Conservation (phyloP, 2,329 filamentous ascomycete species). For the Dendrostoma leiphaemia region DNA sequence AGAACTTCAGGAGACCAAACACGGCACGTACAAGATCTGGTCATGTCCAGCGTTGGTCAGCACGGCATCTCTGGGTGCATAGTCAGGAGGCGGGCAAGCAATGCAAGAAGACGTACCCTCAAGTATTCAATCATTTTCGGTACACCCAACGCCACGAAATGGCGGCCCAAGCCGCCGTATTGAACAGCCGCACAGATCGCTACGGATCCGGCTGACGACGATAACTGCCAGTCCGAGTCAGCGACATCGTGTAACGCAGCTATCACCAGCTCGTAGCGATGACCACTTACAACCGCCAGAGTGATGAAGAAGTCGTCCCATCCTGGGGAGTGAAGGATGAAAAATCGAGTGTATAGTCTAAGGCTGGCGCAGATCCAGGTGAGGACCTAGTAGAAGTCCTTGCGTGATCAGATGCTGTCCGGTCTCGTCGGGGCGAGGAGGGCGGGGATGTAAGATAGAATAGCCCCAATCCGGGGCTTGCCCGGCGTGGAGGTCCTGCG, state of each 20-base stretch:
- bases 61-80: background rate
- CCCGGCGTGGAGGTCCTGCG: no score
- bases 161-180: slow-evolving; percentile 7
- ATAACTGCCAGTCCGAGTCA: background rate
- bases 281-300: slow-evolving; percentile 18
- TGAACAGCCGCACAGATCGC: slow-evolving; percentile 5
- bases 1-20: background rate
- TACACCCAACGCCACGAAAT: slow-evolving; percentile 5
- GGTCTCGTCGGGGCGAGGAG: no score
- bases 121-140: slow-evolving; percentile 10
- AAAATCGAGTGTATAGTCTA: slow-evolving; percentile 22
- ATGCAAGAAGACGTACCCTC: slow-evolving; percentile 5
- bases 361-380: slow-evolving; percentile 19
- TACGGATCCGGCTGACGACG: slow-evolving; percentile 4
- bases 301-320: slow-evolving; percentile 23
- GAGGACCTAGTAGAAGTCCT: slow-evolving; percentile 6
- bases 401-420: background rate
- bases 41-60: background rate
- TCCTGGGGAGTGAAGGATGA: slow-evolving; percentile 18
- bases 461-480: no score
- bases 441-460: no score
- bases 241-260: background rate
- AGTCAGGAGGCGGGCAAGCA: background rate
- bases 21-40: slow-evolving; percentile 14
- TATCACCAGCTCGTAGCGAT: background rate